Base-by-base conservation (phyloP, 2,329 filamentous ascomycete genomes). In the Cladosporium oxysporum region DNA sequence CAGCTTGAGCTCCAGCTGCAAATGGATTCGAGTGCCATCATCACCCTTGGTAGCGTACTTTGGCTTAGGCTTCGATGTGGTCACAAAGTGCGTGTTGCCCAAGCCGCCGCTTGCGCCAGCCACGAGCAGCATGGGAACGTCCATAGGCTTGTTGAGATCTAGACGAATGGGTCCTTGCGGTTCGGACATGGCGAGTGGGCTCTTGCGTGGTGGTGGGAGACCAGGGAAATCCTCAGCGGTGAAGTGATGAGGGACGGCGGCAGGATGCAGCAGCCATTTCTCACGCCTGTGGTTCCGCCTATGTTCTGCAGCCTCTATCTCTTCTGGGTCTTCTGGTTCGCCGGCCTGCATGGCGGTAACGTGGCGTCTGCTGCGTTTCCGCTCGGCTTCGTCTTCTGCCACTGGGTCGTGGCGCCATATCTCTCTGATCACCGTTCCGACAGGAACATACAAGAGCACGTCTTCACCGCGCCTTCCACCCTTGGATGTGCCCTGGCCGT, bases 1-100 rank as follows among this genome's bases (percentile, higher is more conserved):
- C 11, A 99, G 86, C 82, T 97, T 98, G 68, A 99, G 85, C 77
- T 99, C 95, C 16, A 99, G 85, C 75, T 96, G 89, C 41, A 99
- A 81, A 58, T 89, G 88, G 74, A 99, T 83, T 47, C 87, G 89
- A 72, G 95, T 87, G 44, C 92, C 91, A 14, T 86, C 83, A 71
- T 96, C 92, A 50, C 95, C 95, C 71, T 88, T 91, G 0, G 93
- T 97, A 6, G 94, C 95, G 76, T 93, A 96, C 73, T 94, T 90
- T 0, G 95, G 95, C 50, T 90, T 85, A 3, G 88, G 86, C 59
- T 87, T 85, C n/a, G 88, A 85, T 64, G 89, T 89, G 5, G 91
- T 91, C 35, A 91, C 87, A 74, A 98, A 99, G 77, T 97, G 93
- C 5, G 95, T 92, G 75, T 99, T 99, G 12, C 95, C 95, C 8